Evolutionary conservation across 176 grass and related monocot species (phyloP).

Genomic region (Oryza meridionalis): DNA sequence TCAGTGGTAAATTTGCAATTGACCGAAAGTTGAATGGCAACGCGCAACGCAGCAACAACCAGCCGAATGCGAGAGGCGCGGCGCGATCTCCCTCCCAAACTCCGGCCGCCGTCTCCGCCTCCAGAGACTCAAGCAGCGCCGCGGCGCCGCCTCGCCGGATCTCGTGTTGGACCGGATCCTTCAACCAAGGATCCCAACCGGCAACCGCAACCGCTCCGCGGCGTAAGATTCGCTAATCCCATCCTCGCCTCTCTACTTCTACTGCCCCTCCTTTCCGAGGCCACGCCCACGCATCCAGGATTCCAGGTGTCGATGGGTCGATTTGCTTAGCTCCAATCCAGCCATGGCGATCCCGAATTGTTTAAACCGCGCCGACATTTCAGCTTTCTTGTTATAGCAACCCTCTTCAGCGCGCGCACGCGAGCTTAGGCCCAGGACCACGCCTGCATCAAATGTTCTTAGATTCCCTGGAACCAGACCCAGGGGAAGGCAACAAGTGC

Average conservation of each 20-base stretch:
- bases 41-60: neutral
- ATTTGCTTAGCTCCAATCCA: neutral
- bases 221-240: neutral
- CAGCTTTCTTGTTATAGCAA: constrained; percentile 14
- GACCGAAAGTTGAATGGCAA: neutral
- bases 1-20: no score
- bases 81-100: neutral
- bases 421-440: neutral
- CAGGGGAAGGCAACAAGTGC: constrained; percentile 23
- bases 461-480: constrained; percentile 35
- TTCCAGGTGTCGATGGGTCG: neutral
- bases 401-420: neutral
- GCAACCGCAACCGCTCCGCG: neutral
- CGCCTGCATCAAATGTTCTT: constrained; percentile 15
- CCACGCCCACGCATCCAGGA: neutral
- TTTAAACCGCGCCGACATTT: neutral
- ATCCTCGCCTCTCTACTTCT: neutral
- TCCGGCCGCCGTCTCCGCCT: neutral
- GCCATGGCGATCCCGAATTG: neutral
- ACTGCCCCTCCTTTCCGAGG: neutral
- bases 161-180: neutral
- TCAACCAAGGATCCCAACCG: neutral
- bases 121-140: neutral
- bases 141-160: no score
- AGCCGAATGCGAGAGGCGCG: neutral